These are phyloP conservation scores for Apiotrichum montevideense DNA, from an alignment of 1,284 basidiomycete genomes.

Conservation along the genomic window DNA sequence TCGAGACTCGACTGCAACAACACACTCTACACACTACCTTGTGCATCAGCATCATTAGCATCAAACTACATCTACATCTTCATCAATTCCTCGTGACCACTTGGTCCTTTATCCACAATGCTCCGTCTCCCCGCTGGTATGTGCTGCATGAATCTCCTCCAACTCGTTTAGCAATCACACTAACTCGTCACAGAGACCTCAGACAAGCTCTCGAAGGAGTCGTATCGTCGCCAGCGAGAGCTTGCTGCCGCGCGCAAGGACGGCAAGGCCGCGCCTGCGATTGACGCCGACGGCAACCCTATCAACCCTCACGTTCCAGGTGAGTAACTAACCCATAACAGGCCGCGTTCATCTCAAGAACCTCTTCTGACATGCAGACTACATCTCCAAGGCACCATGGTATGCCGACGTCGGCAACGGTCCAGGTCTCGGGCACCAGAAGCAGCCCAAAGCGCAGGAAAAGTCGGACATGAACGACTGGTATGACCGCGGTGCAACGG, in stretches of 20 bases:
- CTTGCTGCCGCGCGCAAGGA: conserved; percentile 91
- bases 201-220: conserved; percentile 78
- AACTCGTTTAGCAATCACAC: conserved; percentile 6
- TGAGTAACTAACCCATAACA: conserved; percentile 47
- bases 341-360: neutral
- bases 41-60: neutral
- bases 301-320: conserved; percentile 99
- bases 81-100: neutral
- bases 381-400: conserved; percentile 95
- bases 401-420: conserved; percentile 79
- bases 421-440: conserved; percentile 86
- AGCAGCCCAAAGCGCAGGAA: conserved; percentile 58
- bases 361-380: conserved; percentile 53
- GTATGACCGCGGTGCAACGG: conserved; percentile 84
- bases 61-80: neutral
- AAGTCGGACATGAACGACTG: conserved; percentile 74
- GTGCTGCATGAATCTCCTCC: neutral
- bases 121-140: conserved; percentile 21
- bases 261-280: conserved; percentile 88
- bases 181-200: conserved; percentile 10
- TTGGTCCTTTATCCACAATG: conserved; percentile 6
- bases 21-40: neutral
- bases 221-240: conserved; percentile 89
- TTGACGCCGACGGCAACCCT: conserved; percentile 87
- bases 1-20: too few species aligned